Evolutionary conservation across 805 yeast species (phyloP).

Genomic region (Saitoella complicata): DNA sequence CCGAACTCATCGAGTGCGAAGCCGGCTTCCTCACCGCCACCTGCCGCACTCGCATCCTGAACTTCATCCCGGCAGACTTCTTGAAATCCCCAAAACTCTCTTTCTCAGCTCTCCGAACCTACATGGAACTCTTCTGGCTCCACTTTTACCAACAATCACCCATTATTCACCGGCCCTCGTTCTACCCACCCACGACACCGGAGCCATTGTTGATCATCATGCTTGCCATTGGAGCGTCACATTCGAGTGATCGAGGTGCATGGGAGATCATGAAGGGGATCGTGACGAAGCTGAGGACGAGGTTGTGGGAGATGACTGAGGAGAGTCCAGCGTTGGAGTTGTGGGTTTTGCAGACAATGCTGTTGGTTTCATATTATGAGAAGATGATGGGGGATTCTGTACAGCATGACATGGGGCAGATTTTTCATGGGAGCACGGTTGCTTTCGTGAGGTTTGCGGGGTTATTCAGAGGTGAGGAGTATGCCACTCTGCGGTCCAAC

Average conservation of each 20-base stretch:
- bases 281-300: slow-evolving; percentile 17
- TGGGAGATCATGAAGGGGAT: slow-evolving; percentile 16
- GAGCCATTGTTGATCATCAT: slow-evolving; percentile 16
- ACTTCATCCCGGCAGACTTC: too few relatives aligned
- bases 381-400: slow-evolving; percentile 17
- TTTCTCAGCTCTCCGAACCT: slow-evolving; percentile 11
- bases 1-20: too few relatives aligned
- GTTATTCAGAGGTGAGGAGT: slow-evolving; percentile 15
- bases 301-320: slow-evolving; percentile 16
- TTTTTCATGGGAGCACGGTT: slow-evolving; percentile 19
- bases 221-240: slow-evolving; percentile 21
- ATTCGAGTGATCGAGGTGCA: slow-evolving; percentile 13
- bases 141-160: slow-evolving; percentile 26
- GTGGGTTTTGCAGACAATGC: slow-evolving; percentile 18
- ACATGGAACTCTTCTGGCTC: slow-evolving; percentile 22
- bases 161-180: slow-evolving; percentile 25
- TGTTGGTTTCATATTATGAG: slow-evolving; percentile 17
- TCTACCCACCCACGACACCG: slow-evolving; percentile 14
- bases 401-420: slow-evolving; percentile 20
- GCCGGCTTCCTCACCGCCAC: too few relatives aligned
- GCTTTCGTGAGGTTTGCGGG: slow-evolving; percentile 19
- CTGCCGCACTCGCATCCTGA: too few relatives aligned
- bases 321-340: slow-evolving; percentile 18
- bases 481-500: slow-evolving; percentile 12
- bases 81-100: slow-evolving; percentile 8